These are phyloP conservation scores for Naganishia vishniacii DNA, from an alignment of 768 basidiomycete genomes.

Conservation along the genomic window DNA sequence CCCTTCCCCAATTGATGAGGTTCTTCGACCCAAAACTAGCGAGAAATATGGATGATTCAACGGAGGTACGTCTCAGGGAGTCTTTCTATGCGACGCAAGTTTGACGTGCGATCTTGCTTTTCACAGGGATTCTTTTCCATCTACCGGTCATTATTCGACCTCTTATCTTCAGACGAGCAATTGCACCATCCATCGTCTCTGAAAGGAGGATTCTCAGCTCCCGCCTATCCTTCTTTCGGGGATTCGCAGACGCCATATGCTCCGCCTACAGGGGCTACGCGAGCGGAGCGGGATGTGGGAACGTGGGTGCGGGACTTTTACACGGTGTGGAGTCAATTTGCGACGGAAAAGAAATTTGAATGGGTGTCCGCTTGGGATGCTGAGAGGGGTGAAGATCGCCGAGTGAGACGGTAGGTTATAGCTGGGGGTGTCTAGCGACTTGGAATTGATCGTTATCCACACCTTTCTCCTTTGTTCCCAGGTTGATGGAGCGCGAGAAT, in stretches of 20 bases:
- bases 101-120: background rate
- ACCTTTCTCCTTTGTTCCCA: constrained; percentile 38
- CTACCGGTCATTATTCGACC: constrained; percentile 76
- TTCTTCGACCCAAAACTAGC: constrained; percentile 64
- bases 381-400: constrained; percentile 77
- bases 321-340: constrained; percentile 75
- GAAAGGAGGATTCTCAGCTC: constrained; percentile 27
- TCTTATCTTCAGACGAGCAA: constrained; percentile 74
- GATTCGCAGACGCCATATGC: constrained; percentile 69
- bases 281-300: constrained; percentile 50
- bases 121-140: constrained; percentile 79
- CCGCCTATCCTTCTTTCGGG: constrained; percentile 79
- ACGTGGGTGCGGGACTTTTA: constrained; percentile 72
- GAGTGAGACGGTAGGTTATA: constrained; percentile 63
- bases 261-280: constrained; percentile 39
- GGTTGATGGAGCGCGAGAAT: constrained; percentile 93
- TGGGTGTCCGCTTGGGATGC: constrained; percentile 83
- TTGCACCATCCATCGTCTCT: constrained; percentile 51
- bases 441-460: background rate
- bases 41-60: constrained; percentile 49
- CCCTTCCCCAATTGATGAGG: constrained; percentile 69
- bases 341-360: constrained; percentile 75
- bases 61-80: constrained; percentile 49
- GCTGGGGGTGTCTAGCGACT: background rate
- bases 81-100: constrained; percentile 52